Percentiles rank a stretch among this genome's conserved stretches.
These are phyloP conservation scores for Neurospora sp. DNA, from an alignment of 495 filamentous ascomycete genomes.

Conservation along the genomic window DNA sequence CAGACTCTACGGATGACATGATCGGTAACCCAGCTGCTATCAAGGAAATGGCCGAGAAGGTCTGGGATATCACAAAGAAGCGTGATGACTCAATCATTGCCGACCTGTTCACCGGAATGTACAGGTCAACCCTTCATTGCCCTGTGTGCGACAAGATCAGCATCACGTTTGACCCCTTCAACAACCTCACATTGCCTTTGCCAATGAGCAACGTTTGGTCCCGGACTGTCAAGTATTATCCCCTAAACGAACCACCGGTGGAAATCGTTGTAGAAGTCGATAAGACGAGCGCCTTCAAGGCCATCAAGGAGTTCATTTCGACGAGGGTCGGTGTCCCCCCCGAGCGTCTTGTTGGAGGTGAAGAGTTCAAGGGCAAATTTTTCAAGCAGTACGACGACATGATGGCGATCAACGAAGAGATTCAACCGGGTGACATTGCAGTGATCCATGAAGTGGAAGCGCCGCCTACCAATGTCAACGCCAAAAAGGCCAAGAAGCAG, in stretches of 20 bases:
- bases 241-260: slow-evolving; percentile 52
- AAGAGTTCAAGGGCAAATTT: slow-evolving; percentile 71
- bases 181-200: slow-evolving; percentile 81
- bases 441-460: slow-evolving; percentile 73
- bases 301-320: slow-evolving; percentile 67
- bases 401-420: slow-evolving; percentile 55
- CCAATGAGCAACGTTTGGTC: slow-evolving; percentile 72
- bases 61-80: slow-evolving; percentile 84
- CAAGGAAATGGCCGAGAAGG: slow-evolving; percentile 69
- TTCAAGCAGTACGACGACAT: slow-evolving; percentile 71
- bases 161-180: slow-evolving; percentile 98
- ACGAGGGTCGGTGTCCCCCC: slow-evolving; percentile 50
- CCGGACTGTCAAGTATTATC: slow-evolving; percentile 62
- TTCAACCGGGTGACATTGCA: slow-evolving; percentile 51
- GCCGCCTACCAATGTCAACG: slow-evolving; percentile 56
- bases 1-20: slow-evolving; percentile 96
- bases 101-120: slow-evolving; percentile 92
- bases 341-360: slow-evolving; percentile 57
- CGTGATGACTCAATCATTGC: slow-evolving; percentile 91
- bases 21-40: slow-evolving; percentile 70
- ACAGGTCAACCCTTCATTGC: slow-evolving; percentile 92
- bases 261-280: slow-evolving; percentile 78
- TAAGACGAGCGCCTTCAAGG: slow-evolving; percentile 62
- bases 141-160: slow-evolving; percentile 87
- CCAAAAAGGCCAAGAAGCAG: slow-evolving; percentile 34